Base-by-base conservation (phyloP, 805 yeast genomes). In the Scheffersomyces amazonensis region DNA sequence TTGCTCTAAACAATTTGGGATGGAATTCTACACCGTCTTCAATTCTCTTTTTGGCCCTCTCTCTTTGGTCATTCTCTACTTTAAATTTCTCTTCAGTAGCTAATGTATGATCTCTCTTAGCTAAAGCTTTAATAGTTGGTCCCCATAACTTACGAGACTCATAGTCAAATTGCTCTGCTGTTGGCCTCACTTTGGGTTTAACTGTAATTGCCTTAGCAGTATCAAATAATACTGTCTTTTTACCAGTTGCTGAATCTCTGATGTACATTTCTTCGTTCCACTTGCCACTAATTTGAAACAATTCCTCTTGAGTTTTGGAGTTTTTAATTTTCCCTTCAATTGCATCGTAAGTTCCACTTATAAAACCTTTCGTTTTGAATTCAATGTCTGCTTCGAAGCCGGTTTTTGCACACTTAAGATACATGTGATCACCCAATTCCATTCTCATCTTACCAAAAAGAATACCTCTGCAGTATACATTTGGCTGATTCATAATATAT, bases 341-440 rank as follows among this genome's bases (percentile, higher is more conserved):
- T 6, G 86, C 86, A 59, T 93, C 95, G 61, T 91, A 93, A 3
- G 91, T 77, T 16, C 99, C 99, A 16, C 90, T 76, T 31, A 93
- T 86, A 56, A 89, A 86, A 1, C 99, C 99, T 62, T 93, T 93
- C 5, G 93, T 86, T 58, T 93, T 90, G 66, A 93, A 93, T 48
- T 93, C 98, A 36, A 93, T 83, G 56, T 84, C 91, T 3, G 91
- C 88, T 38, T 75, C 73, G 42, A 75, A 73, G 11, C 77, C 80
- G 15, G 71, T 69, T 9, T 69, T 61, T 5, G 78, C 73, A 51
- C 91, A 85, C 49, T 75, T 77, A 40, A 93, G 71, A n/a, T 74
- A 50, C 80, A 95, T 78, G 55, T 85, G 95, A 59, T 93, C 99
- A 20, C 99, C 98, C 42, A 93, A 64, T 60, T 93, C 99, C 40